A percentile compares a stretch with the other conserved stretches of the same genome.
phyloP scores from a whole-genome alignment of 345 rosid genomes.

The Brassica nigra region DNA sequence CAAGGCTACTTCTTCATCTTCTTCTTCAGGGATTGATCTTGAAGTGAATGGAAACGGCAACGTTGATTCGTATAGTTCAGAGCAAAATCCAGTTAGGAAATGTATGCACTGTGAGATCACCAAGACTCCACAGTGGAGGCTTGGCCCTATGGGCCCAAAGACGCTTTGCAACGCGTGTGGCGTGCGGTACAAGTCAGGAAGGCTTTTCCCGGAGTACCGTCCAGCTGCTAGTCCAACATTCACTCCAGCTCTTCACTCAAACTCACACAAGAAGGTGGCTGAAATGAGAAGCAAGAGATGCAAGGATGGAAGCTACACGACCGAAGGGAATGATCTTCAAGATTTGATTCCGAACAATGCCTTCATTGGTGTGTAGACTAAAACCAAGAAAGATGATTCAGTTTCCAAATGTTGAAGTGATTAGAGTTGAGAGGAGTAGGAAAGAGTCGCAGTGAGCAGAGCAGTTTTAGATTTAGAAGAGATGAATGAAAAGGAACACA shows the following conservation, averaged over 20 bases:
- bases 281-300: constrained; percentile 82
- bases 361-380: constrained; percentile 32
- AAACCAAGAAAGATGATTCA: background rate
- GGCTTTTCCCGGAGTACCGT: constrained; percentile 96
- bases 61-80: constrained; percentile 35
- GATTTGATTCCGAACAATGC: constrained; percentile 37
- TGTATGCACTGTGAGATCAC: constrained; percentile 95
- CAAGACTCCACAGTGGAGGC: constrained; percentile 98
- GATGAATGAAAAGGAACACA: constrained; percentile 36
- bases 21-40: constrained; percentile 40
- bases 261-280: constrained; percentile 90
- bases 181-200: constrained; percentile 86
- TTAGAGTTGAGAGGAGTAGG: constrained; percentile 39
- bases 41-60: constrained; percentile 45
- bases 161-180: constrained; percentile 47
- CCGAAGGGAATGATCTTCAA: constrained; percentile 27
- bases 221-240: constrained; percentile 97
- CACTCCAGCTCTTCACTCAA: constrained; percentile 86
- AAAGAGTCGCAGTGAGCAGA: constrained; percentile 32
- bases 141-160: constrained; percentile 97
- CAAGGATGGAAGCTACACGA: constrained; percentile 16
- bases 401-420: constrained; percentile 13
- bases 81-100: constrained; percentile 62
- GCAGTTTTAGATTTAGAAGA: constrained; percentile 35
- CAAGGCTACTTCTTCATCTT: constrained; percentile 44